phyloP scores from a whole-genome alignment of 169 alveolate species.

The Cryptosporidium muris region DNA sequence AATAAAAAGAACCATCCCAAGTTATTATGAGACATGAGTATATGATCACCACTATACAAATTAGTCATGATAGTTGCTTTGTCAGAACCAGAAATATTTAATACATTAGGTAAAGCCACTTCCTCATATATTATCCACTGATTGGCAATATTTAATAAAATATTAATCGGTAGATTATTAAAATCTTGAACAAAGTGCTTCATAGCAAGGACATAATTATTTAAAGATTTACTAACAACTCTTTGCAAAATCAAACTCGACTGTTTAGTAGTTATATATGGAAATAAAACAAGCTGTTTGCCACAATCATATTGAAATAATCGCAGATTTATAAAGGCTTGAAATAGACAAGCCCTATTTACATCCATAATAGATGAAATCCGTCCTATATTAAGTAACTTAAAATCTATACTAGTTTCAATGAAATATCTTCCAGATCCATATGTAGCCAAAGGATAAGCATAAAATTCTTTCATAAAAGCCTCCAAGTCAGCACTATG shows the following conservation, averaged over 20 bases:
- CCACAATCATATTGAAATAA: slow-evolving; percentile 1
- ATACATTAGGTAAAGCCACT: not conserved
- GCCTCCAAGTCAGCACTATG: slow-evolving; percentile 8
- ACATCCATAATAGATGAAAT: not conserved
- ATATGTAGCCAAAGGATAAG: slow-evolving; percentile 34
- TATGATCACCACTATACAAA: too few relatives aligned
- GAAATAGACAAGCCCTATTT: slow-evolving; percentile 13
- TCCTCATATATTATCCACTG: slow-evolving; percentile 42
- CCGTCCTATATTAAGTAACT: not conserved
- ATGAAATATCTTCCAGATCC: slow-evolving; percentile 43
- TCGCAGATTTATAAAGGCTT: slow-evolving; percentile 33
- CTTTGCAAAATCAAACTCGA: slow-evolving; percentile 16
- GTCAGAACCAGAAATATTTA: not conserved
- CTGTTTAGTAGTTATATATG: slow-evolving; percentile 26
- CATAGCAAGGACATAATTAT: slow-evolving; percentile 20
- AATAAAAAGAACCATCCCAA: too few relatives aligned
- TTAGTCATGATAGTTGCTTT: too few relatives aligned
- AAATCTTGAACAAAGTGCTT: not conserved
- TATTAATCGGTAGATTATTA: slow-evolving; percentile 10
- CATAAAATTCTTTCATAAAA: not conserved
- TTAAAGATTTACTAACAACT: slow-evolving; percentile 10
- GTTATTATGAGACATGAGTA: too few relatives aligned
- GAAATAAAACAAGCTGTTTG: not conserved
- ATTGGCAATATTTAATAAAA: slow-evolving; percentile 10
- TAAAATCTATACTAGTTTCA: slow-evolving; percentile 5